Evolutionary conservation across 768 basidiomycete species (phyloP), one percentile per base, ranked within the genome.

Genomic region (Strobilomyces confusus): DNA sequence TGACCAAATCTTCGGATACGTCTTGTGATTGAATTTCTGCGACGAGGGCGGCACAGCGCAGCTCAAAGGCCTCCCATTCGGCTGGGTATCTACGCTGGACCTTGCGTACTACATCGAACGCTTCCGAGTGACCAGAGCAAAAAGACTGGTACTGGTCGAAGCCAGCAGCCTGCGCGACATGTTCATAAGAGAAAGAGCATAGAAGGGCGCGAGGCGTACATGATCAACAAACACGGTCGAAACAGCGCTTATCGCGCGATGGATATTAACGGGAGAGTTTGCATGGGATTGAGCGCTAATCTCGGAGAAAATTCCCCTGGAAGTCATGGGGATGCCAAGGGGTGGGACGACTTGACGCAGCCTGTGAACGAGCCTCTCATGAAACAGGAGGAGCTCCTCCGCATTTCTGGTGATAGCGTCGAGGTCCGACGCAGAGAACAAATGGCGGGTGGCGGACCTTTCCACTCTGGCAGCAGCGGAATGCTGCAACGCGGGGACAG

Each of bases 51-150:
- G 84, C 80, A 63, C 92, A 97, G 14, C 80, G 82, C 43, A 84
- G 81, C 63, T 98, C 95, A 62, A 86, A 97, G 9, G 80, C 76
- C 20, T 88, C 86, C 86, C 94, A 95, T 64, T 95, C 92, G 0
- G 75, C 54, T 2, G 83, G 77, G 57, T 83, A 77, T 49, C 83
- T 83, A 33, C 80, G 75, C 36, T 83, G 80, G 19, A 84, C 77
- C 47, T 78, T 80, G 54, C 87, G 82, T 0, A 95, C 75, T 22
- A 92, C 67, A 56, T 88, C 83, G 51, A 88, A 74, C 0, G 93
- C 94, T 59, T 89, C 87, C 47, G 83, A 80, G 63, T 98, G 95
- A 0, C 86, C 86, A 0, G 91, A 82, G 65, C 95, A 98, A 63
- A 93, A 98, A 13, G 78, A 71, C 66, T 93, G 82, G 72, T 99